phyloP scores from a whole-genome alignment of 192 early-diverging fungal species.

The Pecoramyces ruminantium region DNA sequence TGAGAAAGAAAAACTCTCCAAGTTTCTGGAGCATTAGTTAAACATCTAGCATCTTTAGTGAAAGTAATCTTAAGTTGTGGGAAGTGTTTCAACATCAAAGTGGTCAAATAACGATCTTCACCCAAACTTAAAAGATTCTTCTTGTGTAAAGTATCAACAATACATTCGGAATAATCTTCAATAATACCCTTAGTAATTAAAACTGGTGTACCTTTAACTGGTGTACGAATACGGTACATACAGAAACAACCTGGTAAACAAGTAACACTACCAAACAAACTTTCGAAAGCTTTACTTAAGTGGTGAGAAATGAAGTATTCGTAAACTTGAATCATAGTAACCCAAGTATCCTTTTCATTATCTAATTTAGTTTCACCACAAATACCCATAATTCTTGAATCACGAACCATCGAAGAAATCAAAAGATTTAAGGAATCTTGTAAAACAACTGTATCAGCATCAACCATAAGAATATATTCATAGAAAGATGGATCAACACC shows the following conservation, averaged over 20 bases:
- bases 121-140: slow-evolving; percentile 96
- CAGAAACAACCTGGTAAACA: slow-evolving; percentile 98
- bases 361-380: slow-evolving; percentile 91
- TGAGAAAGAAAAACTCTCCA: slow-evolving; percentile 90
- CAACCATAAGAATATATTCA: slow-evolving; percentile 95
- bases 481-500: slow-evolving; percentile 91
- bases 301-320: slow-evolving; percentile 98
- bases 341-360: slow-evolving; percentile 90
- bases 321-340: slow-evolving; percentile 84
- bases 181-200: slow-evolving; percentile 78
- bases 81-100: slow-evolving; percentile 59
- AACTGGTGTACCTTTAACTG: slow-evolving; percentile 75
- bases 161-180: slow-evolving; percentile 82
- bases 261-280: slow-evolving; percentile 88
- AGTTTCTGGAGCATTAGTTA: slow-evolving; percentile 84
- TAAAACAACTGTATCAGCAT: slow-evolving; percentile 87
- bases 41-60: slow-evolving; percentile 77
- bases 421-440: slow-evolving; percentile 81
- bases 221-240: slow-evolving; percentile 92
- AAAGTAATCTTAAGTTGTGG: slow-evolving; percentile 91
- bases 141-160: slow-evolving; percentile 92
- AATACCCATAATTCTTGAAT: slow-evolving; percentile 78
- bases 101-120: slow-evolving; percentile 93
- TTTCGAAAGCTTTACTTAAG: slow-evolving; percentile 92
- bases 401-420: slow-evolving; percentile 77